Conservation (phyloP, 2,329 filamentous ascomycete genomes). For the Penicillium sp. region DNA sequence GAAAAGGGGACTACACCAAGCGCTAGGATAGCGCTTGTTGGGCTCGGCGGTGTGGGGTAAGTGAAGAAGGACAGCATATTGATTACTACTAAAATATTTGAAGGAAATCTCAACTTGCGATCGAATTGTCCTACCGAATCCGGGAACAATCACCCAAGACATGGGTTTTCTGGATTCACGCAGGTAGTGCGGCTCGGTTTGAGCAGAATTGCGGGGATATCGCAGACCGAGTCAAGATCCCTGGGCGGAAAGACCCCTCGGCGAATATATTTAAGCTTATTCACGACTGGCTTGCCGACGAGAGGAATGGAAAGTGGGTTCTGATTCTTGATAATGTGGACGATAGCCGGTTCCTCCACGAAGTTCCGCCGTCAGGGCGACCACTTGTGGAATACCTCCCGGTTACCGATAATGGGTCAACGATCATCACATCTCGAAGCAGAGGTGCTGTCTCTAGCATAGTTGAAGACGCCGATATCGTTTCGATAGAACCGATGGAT, state of each 20-base stretch:
- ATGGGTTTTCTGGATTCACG: constrained; percentile 42
- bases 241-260: constrained; percentile 28
- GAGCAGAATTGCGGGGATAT: constrained; percentile 3
- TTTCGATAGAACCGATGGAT: constrained; percentile 22
- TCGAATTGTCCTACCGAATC: constrained; percentile 38
- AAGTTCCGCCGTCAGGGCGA: background rate
- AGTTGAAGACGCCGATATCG: constrained; percentile 11
- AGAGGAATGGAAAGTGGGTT: constrained; percentile 21
- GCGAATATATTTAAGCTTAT: constrained; percentile 34
- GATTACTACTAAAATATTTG: background rate
- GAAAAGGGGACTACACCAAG: constrained; percentile 8
- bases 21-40: constrained; percentile 15
- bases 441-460: constrained; percentile 6
- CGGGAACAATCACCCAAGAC: constrained; percentile 26
- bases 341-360: constrained; percentile 17
- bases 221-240: constrained; percentile 1
- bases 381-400: constrained; percentile 12
- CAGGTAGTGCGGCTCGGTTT: constrained; percentile 26
- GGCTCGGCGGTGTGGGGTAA: constrained; percentile 11
- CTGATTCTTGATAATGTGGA: constrained; percentile 29
- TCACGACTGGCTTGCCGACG: constrained; percentile 20
- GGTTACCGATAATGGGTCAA: constrained; percentile 8
- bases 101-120: constrained; percentile 41
- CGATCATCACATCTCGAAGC: constrained; percentile 18
- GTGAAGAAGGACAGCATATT: background rate